A percentile compares a stretch with the other conserved stretches of the same genome.
Conservation (phyloP, 106 monocot species). For the Dendrobium chrysotoxum region DNA sequence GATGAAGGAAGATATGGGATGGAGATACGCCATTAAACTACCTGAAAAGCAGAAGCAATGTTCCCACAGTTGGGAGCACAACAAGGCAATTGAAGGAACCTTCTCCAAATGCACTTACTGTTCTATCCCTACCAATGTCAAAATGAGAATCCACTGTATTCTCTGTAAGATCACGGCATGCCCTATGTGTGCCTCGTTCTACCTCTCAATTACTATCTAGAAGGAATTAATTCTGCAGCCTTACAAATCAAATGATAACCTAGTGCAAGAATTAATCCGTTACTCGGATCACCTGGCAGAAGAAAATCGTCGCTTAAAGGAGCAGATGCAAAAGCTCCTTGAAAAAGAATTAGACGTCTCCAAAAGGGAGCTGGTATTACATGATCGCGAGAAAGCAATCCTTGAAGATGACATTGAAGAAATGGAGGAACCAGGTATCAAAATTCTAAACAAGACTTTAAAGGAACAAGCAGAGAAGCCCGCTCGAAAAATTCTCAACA, state of each 20-base stretch:
- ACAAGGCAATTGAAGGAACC: neutral
- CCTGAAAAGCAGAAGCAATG: neutral
- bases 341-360: too few relatives aligned
- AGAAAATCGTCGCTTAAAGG: neutral
- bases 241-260: neutral
- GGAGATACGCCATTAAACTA: neutral
- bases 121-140: neutral
- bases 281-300: neutral
- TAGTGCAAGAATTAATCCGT: neutral
- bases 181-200: neutral
- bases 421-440: neutral
- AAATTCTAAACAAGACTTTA: neutral
- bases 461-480: neutral
- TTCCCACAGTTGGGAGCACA: neutral
- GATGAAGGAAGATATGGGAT: neutral
- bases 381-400: neutral
- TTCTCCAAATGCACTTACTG: neutral
- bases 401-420: neutral
- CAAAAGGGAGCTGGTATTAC: too few relatives aligned
- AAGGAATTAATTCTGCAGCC: neutral
- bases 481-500: neutral
- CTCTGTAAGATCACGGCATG: neutral
- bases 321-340: neutral
- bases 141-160: neutral
- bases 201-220: neutral